Conservation (phyloP, 179 eudicot genomes). For the Beta lomatogona region DNA sequence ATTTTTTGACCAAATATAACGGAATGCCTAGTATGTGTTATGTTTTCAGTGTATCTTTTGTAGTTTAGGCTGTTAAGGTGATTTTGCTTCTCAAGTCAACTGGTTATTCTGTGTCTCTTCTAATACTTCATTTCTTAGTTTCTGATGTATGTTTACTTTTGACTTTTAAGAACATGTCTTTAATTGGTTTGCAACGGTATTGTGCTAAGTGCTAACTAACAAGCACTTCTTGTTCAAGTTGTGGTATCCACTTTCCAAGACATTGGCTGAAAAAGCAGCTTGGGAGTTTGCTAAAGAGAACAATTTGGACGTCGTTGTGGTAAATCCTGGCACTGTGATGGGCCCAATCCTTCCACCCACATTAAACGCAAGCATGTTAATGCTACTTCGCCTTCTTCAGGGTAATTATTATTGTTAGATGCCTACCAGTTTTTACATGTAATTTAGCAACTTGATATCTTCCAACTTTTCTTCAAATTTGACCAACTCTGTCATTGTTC, state of each 20-base stretch:
- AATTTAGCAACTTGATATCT: background rate
- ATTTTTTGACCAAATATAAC: background rate
- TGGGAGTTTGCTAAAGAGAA: constrained; percentile 85
- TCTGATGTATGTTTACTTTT: background rate
- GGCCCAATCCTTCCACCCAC: constrained; percentile 82
- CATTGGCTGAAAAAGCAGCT: constrained; percentile 78
- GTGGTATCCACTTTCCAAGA: constrained; percentile 94
- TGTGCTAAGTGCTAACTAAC: constrained; percentile 5
- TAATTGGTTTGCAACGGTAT: background rate
- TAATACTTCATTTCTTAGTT: background rate
- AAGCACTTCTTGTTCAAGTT: constrained; percentile 43
- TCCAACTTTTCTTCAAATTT: background rate
- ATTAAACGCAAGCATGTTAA: constrained; percentile 83
- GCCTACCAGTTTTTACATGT: background rate
- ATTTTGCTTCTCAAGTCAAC: background rate
- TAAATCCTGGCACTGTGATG: constrained; percentile 87
- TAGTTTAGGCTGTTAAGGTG: background rate
- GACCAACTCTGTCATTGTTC: background rate
- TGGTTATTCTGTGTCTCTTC: background rate
- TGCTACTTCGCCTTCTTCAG: constrained; percentile 76
- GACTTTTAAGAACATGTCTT: background rate
- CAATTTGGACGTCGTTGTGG: constrained; percentile 73
- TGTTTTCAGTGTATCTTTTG: background rate
- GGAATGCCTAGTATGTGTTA: background rate
- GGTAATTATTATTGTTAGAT: constrained; percentile 46